phyloP scores from a whole-genome alignment of 2,329 filamentous ascomycete genomes.

The Fusarium sp. region DNA sequence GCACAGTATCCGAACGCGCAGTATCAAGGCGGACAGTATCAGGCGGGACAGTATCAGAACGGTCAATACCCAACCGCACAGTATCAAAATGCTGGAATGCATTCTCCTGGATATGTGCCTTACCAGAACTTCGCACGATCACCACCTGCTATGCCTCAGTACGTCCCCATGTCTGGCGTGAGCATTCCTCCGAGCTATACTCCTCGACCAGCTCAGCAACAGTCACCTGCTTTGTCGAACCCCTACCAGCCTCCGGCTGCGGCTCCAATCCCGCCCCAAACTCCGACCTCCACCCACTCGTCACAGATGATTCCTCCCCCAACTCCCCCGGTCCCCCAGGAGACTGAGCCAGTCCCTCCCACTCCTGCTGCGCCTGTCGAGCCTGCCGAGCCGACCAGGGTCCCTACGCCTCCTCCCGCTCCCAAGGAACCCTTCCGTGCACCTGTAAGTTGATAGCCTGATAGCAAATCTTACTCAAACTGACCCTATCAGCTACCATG shows the following conservation, averaged over 20 bases:
- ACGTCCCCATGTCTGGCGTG: constrained; percentile 61
- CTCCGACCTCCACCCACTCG: constrained; percentile 63
- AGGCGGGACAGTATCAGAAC: constrained; percentile 54
- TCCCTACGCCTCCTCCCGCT: constrained; percentile 39
- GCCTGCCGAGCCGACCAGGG: constrained; percentile 35
- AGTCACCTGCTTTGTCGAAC: constrained; percentile 64
- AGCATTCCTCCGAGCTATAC: constrained; percentile 58
- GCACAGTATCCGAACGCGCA: constrained; percentile 36
- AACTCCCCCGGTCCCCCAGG: constrained; percentile 59
- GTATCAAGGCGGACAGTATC: constrained; percentile 37
- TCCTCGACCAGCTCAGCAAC: constrained; percentile 54
- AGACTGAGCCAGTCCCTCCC: constrained; percentile 42
- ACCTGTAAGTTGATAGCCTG: constrained; percentile 54
- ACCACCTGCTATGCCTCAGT: constrained; percentile 63
- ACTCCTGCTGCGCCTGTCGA: constrained; percentile 37
- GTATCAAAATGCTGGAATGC: constrained; percentile 48
- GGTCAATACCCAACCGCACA: constrained; percentile 43
- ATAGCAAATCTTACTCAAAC: background rate
- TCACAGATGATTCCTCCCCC: constrained; percentile 53
- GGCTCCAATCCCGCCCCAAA: constrained; percentile 56
- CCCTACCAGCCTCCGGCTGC: constrained; percentile 64
- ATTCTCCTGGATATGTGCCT: constrained; percentile 54
- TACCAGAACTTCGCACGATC: constrained; percentile 58
- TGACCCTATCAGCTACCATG: constrained; percentile 61
- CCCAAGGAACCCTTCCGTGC: constrained; percentile 53